Evolutionary conservation across 805 yeast genomes (phyloP).

Genomic region (Candida golubevii): DNA sequence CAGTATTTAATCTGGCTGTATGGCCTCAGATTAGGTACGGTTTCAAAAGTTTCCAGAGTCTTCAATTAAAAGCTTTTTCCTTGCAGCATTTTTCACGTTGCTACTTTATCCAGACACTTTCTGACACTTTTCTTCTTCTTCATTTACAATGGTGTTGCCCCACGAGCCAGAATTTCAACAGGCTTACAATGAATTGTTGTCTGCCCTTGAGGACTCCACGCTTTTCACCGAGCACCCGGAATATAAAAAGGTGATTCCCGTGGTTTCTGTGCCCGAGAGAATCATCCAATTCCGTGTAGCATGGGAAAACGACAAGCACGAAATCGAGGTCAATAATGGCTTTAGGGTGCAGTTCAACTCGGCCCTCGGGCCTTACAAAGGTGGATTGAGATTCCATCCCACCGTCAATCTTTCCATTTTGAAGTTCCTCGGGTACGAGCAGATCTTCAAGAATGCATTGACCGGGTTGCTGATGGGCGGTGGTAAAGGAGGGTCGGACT

Average conservation of each 20-base stretch:
- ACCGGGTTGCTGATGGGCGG: conserved; percentile 99
- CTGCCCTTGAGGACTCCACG: conserved; percentile 87
- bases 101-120: too few species aligned
- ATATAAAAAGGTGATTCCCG: conserved; percentile 81
- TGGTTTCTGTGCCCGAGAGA: conserved; percentile 93
- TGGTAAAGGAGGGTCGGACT: conserved; percentile 99
- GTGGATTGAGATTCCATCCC: conserved; percentile 98
- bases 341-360: conserved; percentile 98
- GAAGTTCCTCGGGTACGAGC: conserved; percentile 97
- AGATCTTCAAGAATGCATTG: conserved; percentile 95
- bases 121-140: too few species aligned
- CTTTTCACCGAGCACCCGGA: conserved; percentile 86
- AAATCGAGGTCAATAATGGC: conserved; percentile 90
- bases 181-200: conserved; percentile 90
- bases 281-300: conserved; percentile 93
- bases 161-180: conserved; percentile 98
- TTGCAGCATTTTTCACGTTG: too few species aligned
- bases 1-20: too few species aligned
- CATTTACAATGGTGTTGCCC: conserved; percentile 60
- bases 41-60: too few species aligned
- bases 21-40: too few species aligned
- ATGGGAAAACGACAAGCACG: conserved; percentile 96
- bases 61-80: too few species aligned
- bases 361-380: conserved; percentile 98
- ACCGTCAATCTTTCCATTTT: conserved; percentile 91